Evolutionary conservation across 345 rosid species (phyloP).

Genomic region (Salix caprea): DNA sequence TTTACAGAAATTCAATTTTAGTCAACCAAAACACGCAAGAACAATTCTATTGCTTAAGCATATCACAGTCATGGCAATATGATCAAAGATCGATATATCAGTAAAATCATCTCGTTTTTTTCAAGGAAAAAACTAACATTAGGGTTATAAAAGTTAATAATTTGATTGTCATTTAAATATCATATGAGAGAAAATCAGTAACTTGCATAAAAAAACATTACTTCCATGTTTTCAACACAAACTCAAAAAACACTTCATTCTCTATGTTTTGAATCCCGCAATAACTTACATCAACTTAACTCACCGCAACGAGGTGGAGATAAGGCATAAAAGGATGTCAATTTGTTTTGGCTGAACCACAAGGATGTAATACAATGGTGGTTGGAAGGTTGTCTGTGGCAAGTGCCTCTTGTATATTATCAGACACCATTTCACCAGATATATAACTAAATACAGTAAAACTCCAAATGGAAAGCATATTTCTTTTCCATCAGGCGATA

Average conservation of each 20-base stretch:
- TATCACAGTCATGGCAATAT: neutral
- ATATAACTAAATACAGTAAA: constrained; percentile 17
- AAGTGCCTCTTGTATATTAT: constrained; percentile 20
- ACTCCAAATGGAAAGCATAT: constrained; percentile 21
- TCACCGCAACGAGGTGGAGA: constrained; percentile 3
- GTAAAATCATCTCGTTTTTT: neutral
- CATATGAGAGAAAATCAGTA: neutral
- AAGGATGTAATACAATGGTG: constrained; percentile 9
- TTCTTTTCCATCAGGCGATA: constrained; percentile 21
- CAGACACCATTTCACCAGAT: constrained; percentile 23
- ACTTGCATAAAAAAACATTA: neutral
- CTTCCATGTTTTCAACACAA: neutral
- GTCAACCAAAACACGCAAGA: no score
- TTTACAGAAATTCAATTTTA: neutral
- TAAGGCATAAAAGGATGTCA: constrained; percentile 12
- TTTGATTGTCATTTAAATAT: neutral
- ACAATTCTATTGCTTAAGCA: neutral
- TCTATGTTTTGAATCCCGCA: constrained; percentile 11
- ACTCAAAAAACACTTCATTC: neutral
- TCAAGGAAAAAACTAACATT: no score
- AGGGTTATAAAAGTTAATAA: no score
- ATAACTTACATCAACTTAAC: constrained; percentile 11
- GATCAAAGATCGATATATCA: neutral
- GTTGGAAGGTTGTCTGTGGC: constrained; percentile 13
- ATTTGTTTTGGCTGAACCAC: constrained; percentile 7